These are phyloP conservation scores for Lipomyces chichibuensis DNA, from an alignment of 805 yeast genomes.

Conservation along the genomic window DNA sequence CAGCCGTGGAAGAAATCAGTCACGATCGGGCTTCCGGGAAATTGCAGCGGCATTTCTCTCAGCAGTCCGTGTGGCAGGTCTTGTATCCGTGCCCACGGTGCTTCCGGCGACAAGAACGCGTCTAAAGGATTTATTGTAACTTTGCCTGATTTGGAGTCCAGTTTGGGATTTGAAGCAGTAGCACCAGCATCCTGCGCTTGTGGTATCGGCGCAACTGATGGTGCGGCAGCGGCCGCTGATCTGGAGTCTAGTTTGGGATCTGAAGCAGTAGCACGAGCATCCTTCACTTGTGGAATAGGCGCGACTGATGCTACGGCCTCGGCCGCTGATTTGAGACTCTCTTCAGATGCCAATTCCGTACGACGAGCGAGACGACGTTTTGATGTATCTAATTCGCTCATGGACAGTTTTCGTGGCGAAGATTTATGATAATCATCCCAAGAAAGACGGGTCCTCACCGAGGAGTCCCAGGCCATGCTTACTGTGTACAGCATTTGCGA, in stretches of 20 bases:
- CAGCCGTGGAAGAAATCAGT: slow-evolving; percentile 32
- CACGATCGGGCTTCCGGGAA: slow-evolving; percentile 16
- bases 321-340: background rate
- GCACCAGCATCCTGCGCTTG: no score
- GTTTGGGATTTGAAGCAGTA: background rate
- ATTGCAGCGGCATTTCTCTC: background rate
- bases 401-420: background rate
- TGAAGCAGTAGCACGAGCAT: background rate
- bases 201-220: no score
- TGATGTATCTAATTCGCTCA: background rate
- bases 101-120: slow-evolving; percentile 61
- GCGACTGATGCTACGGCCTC: background rate
- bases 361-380: background rate
- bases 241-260: background rate
- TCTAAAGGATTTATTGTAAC: slow-evolving; percentile 75
- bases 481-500: slow-evolving; percentile 16
- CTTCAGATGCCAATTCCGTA: background rate
- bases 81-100: slow-evolving; percentile 70
- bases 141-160: background rate
- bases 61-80: background rate
- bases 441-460: slow-evolving; percentile 7
- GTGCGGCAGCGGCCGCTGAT: no score
- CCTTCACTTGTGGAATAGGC: background rate
- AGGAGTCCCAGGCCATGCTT: slow-evolving; percentile 17
- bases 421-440: slow-evolving; percentile 7